Evolutionary conservation across 768 basidiomycete genomes (phyloP).

Genomic region (Porphyrellus cyaneotinctus): DNA sequence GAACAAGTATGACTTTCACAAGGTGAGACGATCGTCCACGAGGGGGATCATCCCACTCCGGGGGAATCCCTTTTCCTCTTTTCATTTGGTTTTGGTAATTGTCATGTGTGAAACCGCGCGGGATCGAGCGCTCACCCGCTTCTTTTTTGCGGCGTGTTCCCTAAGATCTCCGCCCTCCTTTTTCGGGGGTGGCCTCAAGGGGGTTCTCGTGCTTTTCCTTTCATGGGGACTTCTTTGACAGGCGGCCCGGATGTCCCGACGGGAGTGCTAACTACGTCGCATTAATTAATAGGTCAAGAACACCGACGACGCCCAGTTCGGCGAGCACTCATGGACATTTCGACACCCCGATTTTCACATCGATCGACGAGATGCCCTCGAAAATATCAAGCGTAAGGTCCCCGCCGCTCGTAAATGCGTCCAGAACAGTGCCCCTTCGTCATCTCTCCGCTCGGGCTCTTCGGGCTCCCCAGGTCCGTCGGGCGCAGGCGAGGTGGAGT

Average conservation of each 20-base stretch:
- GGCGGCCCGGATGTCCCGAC: slow-evolving; percentile 3
- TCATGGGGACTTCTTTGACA: not conserved
- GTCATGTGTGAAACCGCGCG: slow-evolving; percentile 10
- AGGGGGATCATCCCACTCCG: not conserved
- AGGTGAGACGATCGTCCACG: slow-evolving; percentile 41
- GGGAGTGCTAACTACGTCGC: not conserved
- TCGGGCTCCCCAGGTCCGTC: slow-evolving; percentile 27
- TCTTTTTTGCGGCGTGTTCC: slow-evolving; percentile 8
- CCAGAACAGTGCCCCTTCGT: slow-evolving; percentile 26
- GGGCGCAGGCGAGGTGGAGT: slow-evolving; percentile 22
- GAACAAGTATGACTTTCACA: slow-evolving; percentile 97
- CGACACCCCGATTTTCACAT: slow-evolving; percentile 52
- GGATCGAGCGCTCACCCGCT: slow-evolving; percentile 14
- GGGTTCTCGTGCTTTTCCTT: not conserved
- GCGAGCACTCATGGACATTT: slow-evolving; percentile 55
- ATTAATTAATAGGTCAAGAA: slow-evolving; percentile 58
- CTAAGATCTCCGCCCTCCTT: slow-evolving; percentile 10
- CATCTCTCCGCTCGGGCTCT: slow-evolving; percentile 25
- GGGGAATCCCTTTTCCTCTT: not conserved
- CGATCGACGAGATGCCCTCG: slow-evolving; percentile 51
- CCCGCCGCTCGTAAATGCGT: slow-evolving; percentile 34
- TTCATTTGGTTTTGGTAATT: slow-evolving; percentile 11
- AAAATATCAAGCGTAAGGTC: slow-evolving; percentile 64
- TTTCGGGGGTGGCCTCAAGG: slow-evolving; percentile 14
- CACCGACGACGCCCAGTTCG: slow-evolving; percentile 72